Evolutionary conservation across 345 rosid species (phyloP).

Genomic region (Eutrema heterophyllum): DNA sequence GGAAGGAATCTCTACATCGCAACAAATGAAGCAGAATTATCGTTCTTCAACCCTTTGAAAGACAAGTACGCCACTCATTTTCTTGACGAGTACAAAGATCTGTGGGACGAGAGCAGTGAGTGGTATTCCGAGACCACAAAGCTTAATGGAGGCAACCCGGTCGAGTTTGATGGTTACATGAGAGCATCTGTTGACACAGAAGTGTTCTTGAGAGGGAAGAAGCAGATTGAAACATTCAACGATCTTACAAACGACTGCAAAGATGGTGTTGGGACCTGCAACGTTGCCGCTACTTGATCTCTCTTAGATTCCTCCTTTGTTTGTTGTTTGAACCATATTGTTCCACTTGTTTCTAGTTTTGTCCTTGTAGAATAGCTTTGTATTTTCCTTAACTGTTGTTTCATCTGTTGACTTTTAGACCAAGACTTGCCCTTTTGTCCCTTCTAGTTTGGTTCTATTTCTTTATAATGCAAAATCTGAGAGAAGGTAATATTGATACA

Average conservation of each 20-base stretch:
- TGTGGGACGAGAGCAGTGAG: slow-evolving; percentile 82
- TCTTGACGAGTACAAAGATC: slow-evolving; percentile 76
- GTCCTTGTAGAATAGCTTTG: slow-evolving; percentile 17
- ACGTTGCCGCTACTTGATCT: slow-evolving; percentile 50
- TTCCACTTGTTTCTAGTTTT: slow-evolving; percentile 22
- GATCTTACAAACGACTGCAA: slow-evolving; percentile 90
- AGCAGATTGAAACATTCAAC: slow-evolving; percentile 87
- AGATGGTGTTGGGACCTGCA: slow-evolving; percentile 84
- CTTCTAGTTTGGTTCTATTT: not conserved
- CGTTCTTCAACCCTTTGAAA: slow-evolving; percentile 71
- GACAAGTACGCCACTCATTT: slow-evolving; percentile 81
- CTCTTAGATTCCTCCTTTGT: not conserved
- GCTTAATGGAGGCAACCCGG: slow-evolving; percentile 77
- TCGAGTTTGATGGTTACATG: slow-evolving; percentile 94
- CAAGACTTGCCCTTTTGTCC: not conserved
- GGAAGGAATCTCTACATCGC: slow-evolving; percentile 81
- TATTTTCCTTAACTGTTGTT: slow-evolving; percentile 3
- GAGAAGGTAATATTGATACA: slow-evolving; percentile 4
- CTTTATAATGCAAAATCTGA: slow-evolving; percentile 9
- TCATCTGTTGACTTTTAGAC: slow-evolving; percentile 10
- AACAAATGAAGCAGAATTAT: slow-evolving; percentile 65
- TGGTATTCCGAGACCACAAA: slow-evolving; percentile 84
- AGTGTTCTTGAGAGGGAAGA: slow-evolving; percentile 92
- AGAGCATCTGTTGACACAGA: slow-evolving; percentile 82
- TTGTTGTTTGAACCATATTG: slow-evolving; percentile 15